Evolutionary conservation across 1,284 basidiomycete genomes (phyloP).

Genomic region (Cystobasidium sp.): DNA sequence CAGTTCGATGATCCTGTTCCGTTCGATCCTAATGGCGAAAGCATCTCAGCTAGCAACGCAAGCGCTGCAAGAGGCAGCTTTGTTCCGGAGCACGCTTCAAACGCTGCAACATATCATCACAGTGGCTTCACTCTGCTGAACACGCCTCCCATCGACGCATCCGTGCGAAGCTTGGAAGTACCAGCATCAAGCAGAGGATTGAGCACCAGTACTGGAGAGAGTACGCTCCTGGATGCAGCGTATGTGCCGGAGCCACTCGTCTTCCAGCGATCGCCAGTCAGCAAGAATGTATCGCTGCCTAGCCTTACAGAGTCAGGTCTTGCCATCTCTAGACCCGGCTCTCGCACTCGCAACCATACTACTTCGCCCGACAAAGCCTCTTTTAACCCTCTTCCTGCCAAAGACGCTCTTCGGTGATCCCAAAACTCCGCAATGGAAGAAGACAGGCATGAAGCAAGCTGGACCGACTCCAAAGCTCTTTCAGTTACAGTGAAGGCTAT

Average conservation of each 20-base stretch:
- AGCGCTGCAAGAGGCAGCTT: background rate
- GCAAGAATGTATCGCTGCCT: conserved; percentile 22
- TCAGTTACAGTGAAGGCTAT: background rate
- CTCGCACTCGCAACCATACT: conserved; percentile 10
- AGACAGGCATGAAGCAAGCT: background rate
- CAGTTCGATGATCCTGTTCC: conserved; percentile 33
- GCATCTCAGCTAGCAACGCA: background rate
- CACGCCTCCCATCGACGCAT: conserved; percentile 2
- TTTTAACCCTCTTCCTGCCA: background rate
- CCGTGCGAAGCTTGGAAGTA: background rate
- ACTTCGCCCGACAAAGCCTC: conserved; percentile 23
- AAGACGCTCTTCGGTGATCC: conserved; percentile 22
- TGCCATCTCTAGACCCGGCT: conserved; percentile 38
- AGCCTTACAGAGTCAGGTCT: conserved; percentile 31
- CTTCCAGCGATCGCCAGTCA: conserved; percentile 37
- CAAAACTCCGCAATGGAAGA: background rate
- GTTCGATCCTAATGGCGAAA: conserved; percentile 32
- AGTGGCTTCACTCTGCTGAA: conserved; percentile 28
- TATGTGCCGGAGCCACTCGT: conserved; percentile 22
- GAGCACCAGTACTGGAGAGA: background rate
- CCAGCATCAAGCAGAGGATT: background rate
- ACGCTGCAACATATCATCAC: background rate
- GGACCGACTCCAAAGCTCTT: background rate
- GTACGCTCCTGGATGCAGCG: conserved; percentile 11
- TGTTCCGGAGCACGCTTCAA: background rate